Percentiles rank a stretch among this genome's conserved stretches.
These are phyloP conservation scores for Yarrowia yakushimensis DNA, from an alignment of 805 yeast species.

Conservation along the genomic window DNA sequence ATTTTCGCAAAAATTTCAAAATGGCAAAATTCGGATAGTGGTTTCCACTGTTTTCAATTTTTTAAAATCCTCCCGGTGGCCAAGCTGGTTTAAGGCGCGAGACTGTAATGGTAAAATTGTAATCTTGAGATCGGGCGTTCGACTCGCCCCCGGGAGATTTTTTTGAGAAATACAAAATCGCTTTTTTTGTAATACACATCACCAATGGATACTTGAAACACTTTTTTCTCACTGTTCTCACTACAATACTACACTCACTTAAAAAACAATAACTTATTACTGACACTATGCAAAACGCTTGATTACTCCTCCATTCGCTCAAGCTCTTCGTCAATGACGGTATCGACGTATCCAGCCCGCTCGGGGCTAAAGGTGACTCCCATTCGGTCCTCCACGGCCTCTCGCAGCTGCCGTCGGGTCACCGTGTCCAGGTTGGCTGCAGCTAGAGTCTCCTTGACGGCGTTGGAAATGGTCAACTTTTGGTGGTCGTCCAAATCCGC, in stretches of 20 bases:
- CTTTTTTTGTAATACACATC: background rate
- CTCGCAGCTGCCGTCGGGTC: slow-evolving; percentile 39
- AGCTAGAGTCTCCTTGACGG: slow-evolving; percentile 36
- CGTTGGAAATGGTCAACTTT: slow-evolving; percentile 34
- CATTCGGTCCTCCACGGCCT: slow-evolving; percentile 39
- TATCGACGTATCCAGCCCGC: slow-evolving; percentile 36
- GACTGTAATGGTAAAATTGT: slow-evolving; percentile 25
- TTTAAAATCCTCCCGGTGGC: slow-evolving; percentile 16
- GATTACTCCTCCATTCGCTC: slow-evolving; percentile 27
- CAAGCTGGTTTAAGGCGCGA: slow-evolving; percentile 26
- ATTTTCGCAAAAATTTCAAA: background rate
- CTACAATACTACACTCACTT: background rate
- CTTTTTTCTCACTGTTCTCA: too few relatives aligned
- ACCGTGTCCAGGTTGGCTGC: slow-evolving; percentile 38
- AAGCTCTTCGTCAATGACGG: slow-evolving; percentile 39
- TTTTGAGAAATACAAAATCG: too few relatives aligned
- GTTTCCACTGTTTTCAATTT: background rate
- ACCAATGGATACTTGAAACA: too few relatives aligned
- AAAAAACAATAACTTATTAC: slow-evolving; percentile 6
- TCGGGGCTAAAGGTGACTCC: slow-evolving; percentile 38
- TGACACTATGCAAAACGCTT: background rate
- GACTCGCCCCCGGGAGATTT: slow-evolving; percentile 25
- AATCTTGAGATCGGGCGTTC: slow-evolving; percentile 26
- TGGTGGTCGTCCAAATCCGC: slow-evolving; percentile 27
- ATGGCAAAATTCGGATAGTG: background rate